These are phyloP conservation scores for Mycena rosella DNA, from an alignment of 768 basidiomycete species.

Conservation along the genomic window DNA sequence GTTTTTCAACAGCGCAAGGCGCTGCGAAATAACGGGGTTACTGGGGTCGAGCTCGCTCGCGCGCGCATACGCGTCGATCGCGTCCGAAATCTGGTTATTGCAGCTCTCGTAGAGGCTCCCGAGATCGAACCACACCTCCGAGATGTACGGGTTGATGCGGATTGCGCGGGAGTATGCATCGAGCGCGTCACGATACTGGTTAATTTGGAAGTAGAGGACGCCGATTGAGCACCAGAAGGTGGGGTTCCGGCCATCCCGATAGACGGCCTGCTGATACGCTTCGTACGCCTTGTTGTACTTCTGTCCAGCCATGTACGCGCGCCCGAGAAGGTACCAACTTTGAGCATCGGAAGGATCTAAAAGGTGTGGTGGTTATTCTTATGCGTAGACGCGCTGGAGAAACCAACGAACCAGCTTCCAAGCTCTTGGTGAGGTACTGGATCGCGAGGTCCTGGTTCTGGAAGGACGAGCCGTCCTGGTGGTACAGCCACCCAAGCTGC, in stretches of 20 bases:
- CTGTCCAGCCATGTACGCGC: conserved; percentile 98
- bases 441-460: conserved; percentile 97
- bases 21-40: conserved; percentile 86
- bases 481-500: conserved; percentile 97
- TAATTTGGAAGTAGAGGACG: conserved; percentile 99
- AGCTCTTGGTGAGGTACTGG: conserved; percentile 91
- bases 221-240: conserved; percentile 99
- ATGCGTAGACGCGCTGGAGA: conserved; percentile 13
- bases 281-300: conserved; percentile 99
- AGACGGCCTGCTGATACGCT: conserved; percentile 98
- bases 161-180: conserved; percentile 99
- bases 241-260: conserved; percentile 98
- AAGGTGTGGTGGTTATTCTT: conserved; percentile 14
- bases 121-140: conserved; percentile 96
- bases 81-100: conserved; percentile 99
- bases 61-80: conserved; percentile 97
- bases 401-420: conserved; percentile 85
- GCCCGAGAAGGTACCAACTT: conserved; percentile 98
- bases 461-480: conserved; percentile 94
- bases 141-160: conserved; percentile 98
- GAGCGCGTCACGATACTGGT: conserved; percentile 98
- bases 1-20: conserved; percentile 81
- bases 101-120: conserved; percentile 97
- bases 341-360: conserved; percentile 95
- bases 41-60: conserved; percentile 93